Evolutionary conservation across 2,329 filamentous ascomycete genomes (phyloP).

Genomic region (Eutypa lata): DNA sequence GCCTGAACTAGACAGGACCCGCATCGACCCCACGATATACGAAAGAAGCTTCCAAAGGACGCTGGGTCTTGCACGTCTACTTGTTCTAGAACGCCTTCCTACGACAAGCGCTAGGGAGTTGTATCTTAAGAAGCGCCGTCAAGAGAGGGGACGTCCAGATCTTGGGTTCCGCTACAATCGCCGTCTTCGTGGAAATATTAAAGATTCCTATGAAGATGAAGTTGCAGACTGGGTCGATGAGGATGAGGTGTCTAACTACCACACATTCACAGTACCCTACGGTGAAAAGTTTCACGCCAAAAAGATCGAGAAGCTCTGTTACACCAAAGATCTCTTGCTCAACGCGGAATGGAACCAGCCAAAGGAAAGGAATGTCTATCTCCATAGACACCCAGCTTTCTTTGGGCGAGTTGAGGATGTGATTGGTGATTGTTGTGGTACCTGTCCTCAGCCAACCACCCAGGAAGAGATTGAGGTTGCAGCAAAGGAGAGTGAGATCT

Average conservation of each 20-base stretch:
- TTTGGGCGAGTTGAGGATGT: conserved; percentile 75
- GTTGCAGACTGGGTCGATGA: conserved; percentile 79
- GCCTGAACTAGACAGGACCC: conserved; percentile 69
- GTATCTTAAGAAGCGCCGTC: conserved; percentile 67
- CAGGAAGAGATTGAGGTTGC: conserved; percentile 69
- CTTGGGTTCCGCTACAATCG: conserved; percentile 40
- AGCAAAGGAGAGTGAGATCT: conserved; percentile 70
- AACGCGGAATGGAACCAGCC: conserved; percentile 85
- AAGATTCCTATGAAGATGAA: conserved; percentile 74
- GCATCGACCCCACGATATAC: conserved; percentile 81
- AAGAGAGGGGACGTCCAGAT: conserved; percentile 67
- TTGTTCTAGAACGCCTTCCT: conserved; percentile 77
- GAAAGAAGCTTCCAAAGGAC: conserved; percentile 76
- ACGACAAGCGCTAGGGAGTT: conserved; percentile 63
- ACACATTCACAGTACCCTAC: conserved; percentile 72
- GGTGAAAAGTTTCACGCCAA: conserved; percentile 60
- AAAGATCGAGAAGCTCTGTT: conserved; percentile 78
- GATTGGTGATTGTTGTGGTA: conserved; percentile 77
- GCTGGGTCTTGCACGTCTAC: conserved; percentile 71
- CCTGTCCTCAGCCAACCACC: conserved; percentile 67
- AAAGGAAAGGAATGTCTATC: conserved; percentile 69
- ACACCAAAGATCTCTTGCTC: conserved; percentile 75
- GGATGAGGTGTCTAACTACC: conserved; percentile 74
- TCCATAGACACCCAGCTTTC: conserved; percentile 83
- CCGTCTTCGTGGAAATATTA: conserved; percentile 66